A percentile compares a stretch with the other conserved stretches of the same genome.
These are phyloP conservation scores for Geotrichum siamense DNA, from an alignment of 1,139 yeast species.

Conservation along the genomic window DNA sequence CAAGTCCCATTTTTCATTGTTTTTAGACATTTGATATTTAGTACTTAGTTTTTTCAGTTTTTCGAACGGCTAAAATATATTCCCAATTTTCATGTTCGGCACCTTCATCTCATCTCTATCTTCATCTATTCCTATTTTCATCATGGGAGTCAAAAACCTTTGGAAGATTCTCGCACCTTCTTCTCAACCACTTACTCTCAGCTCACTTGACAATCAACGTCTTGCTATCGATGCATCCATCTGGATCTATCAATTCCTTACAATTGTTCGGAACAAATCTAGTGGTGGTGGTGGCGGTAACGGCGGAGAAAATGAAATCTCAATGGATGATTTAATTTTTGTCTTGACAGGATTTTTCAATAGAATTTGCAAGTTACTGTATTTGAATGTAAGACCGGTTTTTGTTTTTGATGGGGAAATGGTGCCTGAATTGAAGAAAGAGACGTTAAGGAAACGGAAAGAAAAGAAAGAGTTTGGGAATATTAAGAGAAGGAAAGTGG, in stretches of 20 bases:
- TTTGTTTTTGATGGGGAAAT: conserved; percentile 94
- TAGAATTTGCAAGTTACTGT: conserved; percentile 82
- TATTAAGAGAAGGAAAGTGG: conserved; percentile 14
- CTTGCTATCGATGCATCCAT: conserved; percentile 97
- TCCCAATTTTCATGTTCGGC: no score
- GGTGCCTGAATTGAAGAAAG: conserved; percentile 76
- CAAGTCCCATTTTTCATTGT: no score
- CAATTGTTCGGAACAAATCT: conserved; percentile 83
- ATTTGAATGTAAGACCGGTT: conserved; percentile 83
- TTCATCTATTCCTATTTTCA: no score
- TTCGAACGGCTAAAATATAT: no score
- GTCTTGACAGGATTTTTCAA: conserved; percentile 82
- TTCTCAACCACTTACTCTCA: conserved; percentile 84
- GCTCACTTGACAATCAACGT: conserved; percentile 63
- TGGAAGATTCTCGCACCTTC: conserved; percentile 92
- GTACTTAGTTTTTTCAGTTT: no score
- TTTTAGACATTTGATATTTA: no score
- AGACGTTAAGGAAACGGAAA: conserved; percentile 48
- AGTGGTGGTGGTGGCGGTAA: conserved; percentile 75
- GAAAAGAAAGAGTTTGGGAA: conserved; percentile 12
- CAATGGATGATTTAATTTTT: conserved; percentile 1
- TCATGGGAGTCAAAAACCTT: conserved; percentile 96
- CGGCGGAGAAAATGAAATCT: conserved; percentile 40
- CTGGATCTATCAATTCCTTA: conserved; percentile 95
- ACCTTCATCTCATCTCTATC: no score